Evolutionary conservation across 1,139 yeast species (phyloP).

Genomic region (Diutina neorugosa): DNA sequence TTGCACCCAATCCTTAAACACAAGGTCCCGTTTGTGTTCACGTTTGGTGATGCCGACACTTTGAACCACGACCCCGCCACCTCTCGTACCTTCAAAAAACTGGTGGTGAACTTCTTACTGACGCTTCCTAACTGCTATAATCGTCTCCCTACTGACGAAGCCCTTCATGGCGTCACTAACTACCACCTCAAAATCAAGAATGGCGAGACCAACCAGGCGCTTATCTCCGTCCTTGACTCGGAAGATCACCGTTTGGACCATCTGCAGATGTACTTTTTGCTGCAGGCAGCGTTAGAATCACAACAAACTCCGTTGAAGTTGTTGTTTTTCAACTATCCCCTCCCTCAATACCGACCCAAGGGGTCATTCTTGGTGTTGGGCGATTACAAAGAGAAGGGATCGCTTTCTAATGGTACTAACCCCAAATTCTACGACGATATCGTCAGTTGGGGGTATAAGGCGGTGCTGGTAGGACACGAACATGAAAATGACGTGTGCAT

Average conservation of each 20-base stretch:
- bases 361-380: constrained; percentile 40
- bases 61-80: constrained; percentile 45
- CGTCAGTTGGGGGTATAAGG: constrained; percentile 19
- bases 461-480: constrained; percentile 42
- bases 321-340: constrained; percentile 39
- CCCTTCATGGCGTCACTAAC: constrained; percentile 25
- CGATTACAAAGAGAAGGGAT: constrained; percentile 32
- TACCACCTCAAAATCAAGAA: constrained; percentile 15
- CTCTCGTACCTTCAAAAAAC: constrained; percentile 10
- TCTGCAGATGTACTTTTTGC: constrained; percentile 7
- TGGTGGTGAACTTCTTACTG: constrained; percentile 44
- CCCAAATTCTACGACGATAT: constrained; percentile 25
- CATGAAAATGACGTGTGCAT: constrained; percentile 46
- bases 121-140: constrained; percentile 73
- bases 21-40: constrained; percentile 68
- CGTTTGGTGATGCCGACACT: constrained; percentile 76
- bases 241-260: constrained; percentile 6
- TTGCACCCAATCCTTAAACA: constrained; percentile 57
- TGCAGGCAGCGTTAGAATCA: constrained; percentile 6
- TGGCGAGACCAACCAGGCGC: neutral
- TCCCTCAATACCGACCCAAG: constrained; percentile 38
- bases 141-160: constrained; percentile 30
- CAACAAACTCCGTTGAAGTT: constrained; percentile 15
- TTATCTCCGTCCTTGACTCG: constrained; percentile 2
- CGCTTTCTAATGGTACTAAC: constrained; percentile 15